Evolutionary conservation across 352 stramenopile species (phyloP).

Genomic region (Globisporangium nunn): DNA sequence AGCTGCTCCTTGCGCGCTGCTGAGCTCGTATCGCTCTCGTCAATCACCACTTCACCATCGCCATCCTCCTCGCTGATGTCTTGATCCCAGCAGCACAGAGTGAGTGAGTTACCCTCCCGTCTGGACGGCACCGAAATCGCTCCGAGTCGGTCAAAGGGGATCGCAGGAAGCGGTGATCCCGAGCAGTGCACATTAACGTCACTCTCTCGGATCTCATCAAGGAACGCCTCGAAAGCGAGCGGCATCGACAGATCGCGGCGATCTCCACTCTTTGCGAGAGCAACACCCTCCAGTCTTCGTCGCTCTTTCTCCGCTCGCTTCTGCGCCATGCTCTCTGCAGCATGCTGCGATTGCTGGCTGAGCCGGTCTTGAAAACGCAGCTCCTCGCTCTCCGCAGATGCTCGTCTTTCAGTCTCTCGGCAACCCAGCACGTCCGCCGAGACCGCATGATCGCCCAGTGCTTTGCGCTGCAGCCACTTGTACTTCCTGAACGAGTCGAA

Average conservation of each 20-base stretch:
- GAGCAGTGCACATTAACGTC: constrained; percentile 23
- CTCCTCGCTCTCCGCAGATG: background rate
- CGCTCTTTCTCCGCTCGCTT: background rate
- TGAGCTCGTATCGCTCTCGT: background rate
- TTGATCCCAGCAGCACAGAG: constrained; percentile 24
- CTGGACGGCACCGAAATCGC: constrained; percentile 40
- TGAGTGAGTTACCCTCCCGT: constrained; percentile 59
- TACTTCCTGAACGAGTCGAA: constrained; percentile 43
- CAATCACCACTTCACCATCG: background rate
- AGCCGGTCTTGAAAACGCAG: constrained; percentile 6
- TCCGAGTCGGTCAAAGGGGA: constrained; percentile 27
- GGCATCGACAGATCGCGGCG: constrained; percentile 4
- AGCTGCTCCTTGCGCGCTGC: constrained; percentile 12
- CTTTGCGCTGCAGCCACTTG: constrained; percentile 30
- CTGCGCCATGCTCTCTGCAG: constrained; percentile 1
- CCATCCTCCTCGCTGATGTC: background rate
- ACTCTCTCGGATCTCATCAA: constrained; percentile 22
- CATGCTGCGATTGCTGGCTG: constrained; percentile 13
- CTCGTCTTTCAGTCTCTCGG: background rate
- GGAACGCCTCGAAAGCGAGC: constrained; percentile 22
- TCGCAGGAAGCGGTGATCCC: constrained; percentile 4
- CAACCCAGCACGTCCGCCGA: background rate
- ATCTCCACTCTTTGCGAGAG: constrained; percentile 3
- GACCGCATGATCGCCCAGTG: constrained; percentile 2
- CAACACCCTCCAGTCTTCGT: constrained; percentile 4